Evolutionary conservation across 2,329 filamentous ascomycete genomes (phyloP), one percentile per base, ranked within the genome.

Genomic region (Fonsecaea erecta): DNA sequence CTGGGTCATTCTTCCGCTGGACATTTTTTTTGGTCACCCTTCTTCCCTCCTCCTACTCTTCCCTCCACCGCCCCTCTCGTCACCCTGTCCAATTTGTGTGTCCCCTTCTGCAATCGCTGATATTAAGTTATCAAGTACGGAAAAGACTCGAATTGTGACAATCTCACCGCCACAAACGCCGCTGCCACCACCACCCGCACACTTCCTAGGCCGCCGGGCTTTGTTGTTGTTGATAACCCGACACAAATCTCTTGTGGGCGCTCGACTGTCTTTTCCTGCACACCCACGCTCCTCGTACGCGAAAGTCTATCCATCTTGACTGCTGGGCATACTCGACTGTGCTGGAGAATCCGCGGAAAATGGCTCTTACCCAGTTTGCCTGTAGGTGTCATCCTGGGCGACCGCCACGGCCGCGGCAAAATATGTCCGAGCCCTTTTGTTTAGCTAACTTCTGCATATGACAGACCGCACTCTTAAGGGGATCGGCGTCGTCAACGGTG

Each of bases 351-450:
- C 18, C 48, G 21, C 16, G 18, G 16, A 57, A 55, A 64, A 97
- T 97, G 93, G 91, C 92, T 79, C 89, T 85, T 76, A 90, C 94
- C 82, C 94, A 97, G 88, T 91, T 97, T 88, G 92, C 92, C 81
- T 97, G 86, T 88, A 78, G 68, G 86, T 63, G 37, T 21, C 24
- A 34, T 48, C 46, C 28, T 28, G 18, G 54, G 24, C 26, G 40
- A n/a, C n/a, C n/a, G n/a, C n/a, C n/a, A n/a, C 52, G 28, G 52
- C 35, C 16, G 32, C 32, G 12, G 30, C 48, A 60, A 63, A 57
- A 34, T 21, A 24, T 48, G 14, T 8, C 24, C n/a, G 24, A 30
- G 46, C 21, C 51, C 35, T 16, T 24, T 62, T 58, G 67, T 16
- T 24, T 62, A 55, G 67, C 64, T 68, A 51, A 68, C 52, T 32